Conservation (phyloP, 1,284 basidiomycete genomes). For the Cystobasidium sp. region DNA sequence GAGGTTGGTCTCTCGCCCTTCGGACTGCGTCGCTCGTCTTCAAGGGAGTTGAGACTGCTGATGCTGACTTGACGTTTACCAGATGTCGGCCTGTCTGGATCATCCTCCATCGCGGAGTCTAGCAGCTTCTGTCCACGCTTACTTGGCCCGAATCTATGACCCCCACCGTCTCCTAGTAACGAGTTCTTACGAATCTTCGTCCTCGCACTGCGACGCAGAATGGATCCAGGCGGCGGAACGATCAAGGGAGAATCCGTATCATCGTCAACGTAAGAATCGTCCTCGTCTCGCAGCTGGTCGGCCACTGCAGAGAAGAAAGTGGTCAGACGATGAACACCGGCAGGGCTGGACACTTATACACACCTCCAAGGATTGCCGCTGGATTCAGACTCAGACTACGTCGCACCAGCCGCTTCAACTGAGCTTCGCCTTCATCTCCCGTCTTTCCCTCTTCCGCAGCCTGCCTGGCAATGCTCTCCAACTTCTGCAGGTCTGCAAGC, state of each 20-base stretch:
- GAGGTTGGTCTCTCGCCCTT: constrained; percentile 1
- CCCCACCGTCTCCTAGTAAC: constrained; percentile 72
- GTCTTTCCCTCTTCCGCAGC: constrained; percentile 61
- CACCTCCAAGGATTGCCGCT: constrained; percentile 61
- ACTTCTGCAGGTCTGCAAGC: constrained; percentile 85
- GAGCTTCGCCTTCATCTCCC: constrained; percentile 71
- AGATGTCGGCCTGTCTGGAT: constrained; percentile 53
- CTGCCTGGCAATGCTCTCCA: constrained; percentile 90
- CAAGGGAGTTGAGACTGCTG: constrained; percentile 2
- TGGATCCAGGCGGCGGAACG: constrained; percentile 82
- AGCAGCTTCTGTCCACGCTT: constrained; percentile 56
- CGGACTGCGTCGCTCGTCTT: constrained; percentile 2
- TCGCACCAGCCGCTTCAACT: constrained; percentile 76
- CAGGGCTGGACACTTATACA: constrained; percentile 27
- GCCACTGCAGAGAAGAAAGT: neutral
- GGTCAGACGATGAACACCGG: neutral
- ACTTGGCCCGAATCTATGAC: constrained; percentile 71
- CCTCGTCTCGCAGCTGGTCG: constrained; percentile 40
- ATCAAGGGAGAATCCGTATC: constrained; percentile 80
- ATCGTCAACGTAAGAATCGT: constrained; percentile 23
- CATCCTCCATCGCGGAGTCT: constrained; percentile 61
- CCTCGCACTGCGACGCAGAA: constrained; percentile 85
- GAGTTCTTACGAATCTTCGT: constrained; percentile 94
- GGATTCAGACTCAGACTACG: constrained; percentile 86
- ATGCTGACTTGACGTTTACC: constrained; percentile 37